Evolutionary conservation across 2,329 filamentous ascomycete species (phyloP), one percentile per base, ranked within the genome.

Genomic region (Samsoniella hepiali): DNA sequence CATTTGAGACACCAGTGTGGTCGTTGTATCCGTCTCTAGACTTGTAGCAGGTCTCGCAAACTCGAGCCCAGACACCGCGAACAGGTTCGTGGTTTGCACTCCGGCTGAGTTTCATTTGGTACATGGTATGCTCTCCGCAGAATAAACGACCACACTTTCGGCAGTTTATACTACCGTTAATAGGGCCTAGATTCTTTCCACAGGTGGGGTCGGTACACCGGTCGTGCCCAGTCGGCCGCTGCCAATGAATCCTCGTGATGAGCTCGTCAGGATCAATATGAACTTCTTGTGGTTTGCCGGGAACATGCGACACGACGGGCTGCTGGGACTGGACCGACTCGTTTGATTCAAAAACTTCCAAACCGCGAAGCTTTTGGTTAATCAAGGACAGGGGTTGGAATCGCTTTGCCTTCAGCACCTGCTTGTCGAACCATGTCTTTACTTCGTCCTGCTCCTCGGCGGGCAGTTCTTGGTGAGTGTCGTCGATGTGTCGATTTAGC

Each of bases 21-120:
- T 99, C 93, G 72, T 96, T 97, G 76, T 99, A 99, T 3, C 95
- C 95, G 32, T 93, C 91, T 70, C 95, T 86, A 58, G 93, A 97
- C 78, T 97, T 98, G 79, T 95, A 99, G 77, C 95, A 99, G n/a
- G 95, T 98, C 79, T 99, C 95, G 73, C 95, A 99, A 2, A 98
- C 94, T 58, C 95, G 81, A 69, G 91, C 96, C 95, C 95, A 99
- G 69, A 91, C 85, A 8, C 95, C 95, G 66, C 94, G 82, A 1
- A 95, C 86, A 0, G 95, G 94, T 67, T 99, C 95, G 76, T 97
- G 92, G 64, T 88, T 85, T 4, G 95, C 95, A 36, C 93, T 90
- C 62, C 93, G 84, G 9, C 93, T 97, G 11, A 99, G 82, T 80
- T 96, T 97, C 91, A 98, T 98, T 79, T 99, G 94, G 73, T 98